Conservation (phyloP, 495 filamentous ascomycete species). For the Viridothelium virens region DNA sequence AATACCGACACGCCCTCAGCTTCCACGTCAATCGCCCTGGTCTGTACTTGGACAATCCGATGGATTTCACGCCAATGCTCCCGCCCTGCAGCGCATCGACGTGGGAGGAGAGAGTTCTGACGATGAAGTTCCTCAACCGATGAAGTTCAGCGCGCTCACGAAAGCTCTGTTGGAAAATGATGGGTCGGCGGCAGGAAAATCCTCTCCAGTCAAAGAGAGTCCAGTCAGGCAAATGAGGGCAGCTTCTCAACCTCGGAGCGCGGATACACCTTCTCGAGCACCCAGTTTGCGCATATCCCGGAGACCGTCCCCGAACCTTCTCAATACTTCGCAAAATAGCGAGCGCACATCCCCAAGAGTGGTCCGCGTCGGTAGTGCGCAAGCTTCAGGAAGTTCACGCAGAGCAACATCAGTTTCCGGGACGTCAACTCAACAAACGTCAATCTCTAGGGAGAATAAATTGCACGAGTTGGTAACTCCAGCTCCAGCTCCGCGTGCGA, state of each 20-base stretch:
- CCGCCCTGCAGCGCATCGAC: slow-evolving; percentile 31
- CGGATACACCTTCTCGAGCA: slow-evolving; percentile 25
- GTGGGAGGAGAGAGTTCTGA: slow-evolving; percentile 37
- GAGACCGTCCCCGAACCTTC: slow-evolving; percentile 20
- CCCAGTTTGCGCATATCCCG: slow-evolving; percentile 23
- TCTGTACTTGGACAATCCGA: slow-evolving; percentile 26
- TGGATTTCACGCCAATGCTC: slow-evolving; percentile 32
- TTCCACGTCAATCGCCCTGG: slow-evolving; percentile 33
- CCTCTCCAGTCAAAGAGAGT: slow-evolving; percentile 29
- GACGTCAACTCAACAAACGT: slow-evolving; percentile 19
- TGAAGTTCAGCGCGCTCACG: slow-evolving; percentile 37
- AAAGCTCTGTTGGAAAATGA: slow-evolving; percentile 35
- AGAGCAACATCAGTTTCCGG: slow-evolving; percentile 22
- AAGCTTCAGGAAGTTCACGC: slow-evolving; percentile 14
- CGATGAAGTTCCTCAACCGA: slow-evolving; percentile 35
- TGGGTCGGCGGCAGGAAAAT: slow-evolving; percentile 17
- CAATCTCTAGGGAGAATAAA: slow-evolving; percentile 15
- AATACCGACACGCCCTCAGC: slow-evolving; percentile 17
- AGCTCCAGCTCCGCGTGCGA: slow-evolving; percentile 20
- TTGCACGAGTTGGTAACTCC: slow-evolving; percentile 24
- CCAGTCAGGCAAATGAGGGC: slow-evolving; percentile 11
- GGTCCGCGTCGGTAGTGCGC: slow-evolving; percentile 20
- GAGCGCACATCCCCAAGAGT: slow-evolving; percentile 22
- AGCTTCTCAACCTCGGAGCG: slow-evolving; percentile 19
- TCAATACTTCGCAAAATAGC: slow-evolving; percentile 13